Evolutionary conservation across 176 grass and related monocot genomes (phyloP).

Genomic region (Carex myosuroides): DNA sequence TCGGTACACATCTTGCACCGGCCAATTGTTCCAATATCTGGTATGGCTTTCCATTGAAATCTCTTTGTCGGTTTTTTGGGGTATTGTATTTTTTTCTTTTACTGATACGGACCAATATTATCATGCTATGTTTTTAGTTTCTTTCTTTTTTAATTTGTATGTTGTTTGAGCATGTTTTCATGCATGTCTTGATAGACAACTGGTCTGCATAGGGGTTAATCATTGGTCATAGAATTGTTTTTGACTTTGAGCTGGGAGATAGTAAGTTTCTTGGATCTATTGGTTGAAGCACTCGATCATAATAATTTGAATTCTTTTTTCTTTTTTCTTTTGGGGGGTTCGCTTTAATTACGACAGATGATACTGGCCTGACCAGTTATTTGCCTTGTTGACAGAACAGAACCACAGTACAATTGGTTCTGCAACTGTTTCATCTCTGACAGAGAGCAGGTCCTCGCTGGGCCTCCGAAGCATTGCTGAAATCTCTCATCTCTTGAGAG

Average conservation of each 20-base stretch:
- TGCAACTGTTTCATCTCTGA: constrained; percentile 23
- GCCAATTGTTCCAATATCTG: constrained; percentile 57
- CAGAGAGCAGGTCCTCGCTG: constrained; percentile 13
- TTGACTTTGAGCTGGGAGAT: background rate
- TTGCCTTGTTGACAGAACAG: constrained; percentile 34
- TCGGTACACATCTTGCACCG: constrained; percentile 65
- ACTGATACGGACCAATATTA: background rate
- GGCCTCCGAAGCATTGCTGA: constrained; percentile 16
- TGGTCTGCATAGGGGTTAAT: background rate
- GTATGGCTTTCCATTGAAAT: constrained; percentile 40
- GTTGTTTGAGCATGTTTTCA: background rate
- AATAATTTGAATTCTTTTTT: background rate
- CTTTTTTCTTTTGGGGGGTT: constrained; percentile 9
- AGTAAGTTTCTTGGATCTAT: background rate
- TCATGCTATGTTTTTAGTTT: background rate
- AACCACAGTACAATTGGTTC: constrained; percentile 22
- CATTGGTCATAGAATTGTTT: background rate
- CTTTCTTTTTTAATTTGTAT: background rate
- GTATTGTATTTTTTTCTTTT: background rate
- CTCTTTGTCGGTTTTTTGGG: background rate
- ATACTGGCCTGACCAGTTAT: constrained; percentile 23
- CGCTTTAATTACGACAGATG: constrained; percentile 13
- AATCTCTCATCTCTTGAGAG: constrained; percentile 15
- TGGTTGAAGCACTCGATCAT: background rate
- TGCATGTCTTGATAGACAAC: background rate